phyloP scores from a whole-genome alignment of 176 grass and related monocot genomes.

The Pharus latifolius region DNA sequence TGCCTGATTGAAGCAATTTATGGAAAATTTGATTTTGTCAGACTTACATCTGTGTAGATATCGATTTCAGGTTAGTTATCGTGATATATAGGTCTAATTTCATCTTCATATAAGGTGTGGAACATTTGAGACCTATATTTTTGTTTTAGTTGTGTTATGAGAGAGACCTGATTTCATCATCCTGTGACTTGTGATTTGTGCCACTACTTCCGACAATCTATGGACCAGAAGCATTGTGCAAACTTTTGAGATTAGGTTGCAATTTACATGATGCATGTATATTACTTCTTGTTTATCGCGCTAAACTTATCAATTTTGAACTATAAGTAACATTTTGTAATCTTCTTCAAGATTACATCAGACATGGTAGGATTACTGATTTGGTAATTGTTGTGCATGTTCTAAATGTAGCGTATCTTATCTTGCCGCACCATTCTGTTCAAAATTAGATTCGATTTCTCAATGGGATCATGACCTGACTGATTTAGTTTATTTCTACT shows the following conservation, averaged over 20 bases:
- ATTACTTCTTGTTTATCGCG: neutral
- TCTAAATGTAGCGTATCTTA: neutral
- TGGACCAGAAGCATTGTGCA: no score
- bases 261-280: neutral
- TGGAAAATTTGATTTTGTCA: no score
- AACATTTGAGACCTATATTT: no score
- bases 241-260: no score
- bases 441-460: neutral
- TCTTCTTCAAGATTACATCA: neutral
- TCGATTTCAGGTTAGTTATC: neutral
- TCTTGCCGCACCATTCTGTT: neutral
- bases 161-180: no score
- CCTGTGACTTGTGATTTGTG: no score
- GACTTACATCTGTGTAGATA: neutral
- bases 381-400: neutral
- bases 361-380: neutral
- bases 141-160: no score
- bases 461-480: neutral
- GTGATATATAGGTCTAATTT: no score
- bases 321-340: neutral
- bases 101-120: no score
- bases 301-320: neutral
- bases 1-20: neutral
- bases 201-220: no score
- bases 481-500: neutral